Evolutionary conservation across 495 filamentous ascomycete species (phyloP), one percentile per base, ranked within the genome.

Genomic region (Aspergillus homomorphus): DNA sequence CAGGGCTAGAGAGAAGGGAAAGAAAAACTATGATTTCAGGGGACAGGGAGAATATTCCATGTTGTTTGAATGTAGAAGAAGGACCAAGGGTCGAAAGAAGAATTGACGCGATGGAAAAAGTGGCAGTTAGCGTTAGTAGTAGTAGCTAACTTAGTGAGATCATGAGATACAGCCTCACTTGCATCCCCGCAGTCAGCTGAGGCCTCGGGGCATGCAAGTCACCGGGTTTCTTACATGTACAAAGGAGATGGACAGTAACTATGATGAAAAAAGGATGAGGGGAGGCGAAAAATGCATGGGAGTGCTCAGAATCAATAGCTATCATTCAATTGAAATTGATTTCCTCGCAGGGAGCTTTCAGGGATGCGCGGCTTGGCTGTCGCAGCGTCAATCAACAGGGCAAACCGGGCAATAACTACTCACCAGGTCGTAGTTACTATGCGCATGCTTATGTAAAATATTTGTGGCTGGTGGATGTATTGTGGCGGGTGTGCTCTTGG

Each of bases 171-270:
- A 55, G 45, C 26, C 38, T 52, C 24, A 45, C 44, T 46, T 15
- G 20, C 45, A 59, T 59, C 57, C 58, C 61, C 60, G 55, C 58
- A 61, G 58, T 66, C 64, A 63, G 64, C 64, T 66, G 63, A 66
- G 61, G 54, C 33, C 30, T 41, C 43, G 14, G 33, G 52, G 19
- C 14, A 42, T 50, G 45, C 45, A 57, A 42, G 38, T 53, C 56
- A 59, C 56, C 45, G 51, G 41, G 22, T 23, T 60, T 46, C 15
- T 12, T 38, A n/a, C n/a, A n/a, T n/a, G n/a, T 38, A 14, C 12
- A 9, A 38, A 38, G 2, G 4, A 38, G 33, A 9, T 12, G 33
- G 33, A 38, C 33, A 38, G 22, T 19, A 19, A 48, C 26, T 22
- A 24, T n/a, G 19, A n/a, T n/a, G n/a, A n/a, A n/a, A n/a, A 19